Evolutionary conservation across 768 basidiomycete species (phyloP), one percentile per base, ranked within the genome.

Genomic region (Tulasnella sp.): DNA sequence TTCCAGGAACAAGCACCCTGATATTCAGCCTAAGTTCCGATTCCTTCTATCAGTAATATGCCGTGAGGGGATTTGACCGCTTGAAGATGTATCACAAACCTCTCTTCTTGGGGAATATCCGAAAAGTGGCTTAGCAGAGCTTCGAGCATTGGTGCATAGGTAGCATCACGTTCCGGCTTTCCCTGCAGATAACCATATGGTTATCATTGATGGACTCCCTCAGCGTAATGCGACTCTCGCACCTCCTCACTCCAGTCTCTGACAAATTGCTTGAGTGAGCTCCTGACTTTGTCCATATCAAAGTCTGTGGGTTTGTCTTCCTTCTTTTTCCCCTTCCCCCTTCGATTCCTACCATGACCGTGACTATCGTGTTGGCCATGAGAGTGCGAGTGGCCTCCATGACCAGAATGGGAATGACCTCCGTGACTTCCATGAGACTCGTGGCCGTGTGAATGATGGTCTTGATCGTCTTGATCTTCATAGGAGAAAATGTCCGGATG

Each of bases 231-330:
- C 42, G 62, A n/a, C n/a, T 63, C 8, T 32, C 9, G 1, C 80
- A 59, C 92, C 83, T 93, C 90, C 75, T 83, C 85, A 73, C 90
- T 92, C 95, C 95, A 98, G 77, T 98, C 95, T 14, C 95, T 85
- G 11, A 94, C 94, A 67, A 96, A 90, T 76, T 96, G 94, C 77
- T 96, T 93, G 42, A 98, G 80, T 0, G 95, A 96, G 77, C 93
- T 95, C 72, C 94, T 82, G 44, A 98, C 82, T 78, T 96, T 95
- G 78, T 97, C 94, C 88, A 91, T 90, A 76, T 94, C 90, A 74
- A 86, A 86, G 41, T 92, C 90, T 0, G 85, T 87, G 0, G 88
- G 85, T 72, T 81, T 83, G 75, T 84, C 84, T 36, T 71, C 73
- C 65, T 78, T 79, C 63, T 78, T 79, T 63, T 73, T 64, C 65